Evolutionary conservation across 257 asterid species (phyloP), one percentile per base, ranked within the genome.

Genomic region (Solanum sparsipilum): DNA sequence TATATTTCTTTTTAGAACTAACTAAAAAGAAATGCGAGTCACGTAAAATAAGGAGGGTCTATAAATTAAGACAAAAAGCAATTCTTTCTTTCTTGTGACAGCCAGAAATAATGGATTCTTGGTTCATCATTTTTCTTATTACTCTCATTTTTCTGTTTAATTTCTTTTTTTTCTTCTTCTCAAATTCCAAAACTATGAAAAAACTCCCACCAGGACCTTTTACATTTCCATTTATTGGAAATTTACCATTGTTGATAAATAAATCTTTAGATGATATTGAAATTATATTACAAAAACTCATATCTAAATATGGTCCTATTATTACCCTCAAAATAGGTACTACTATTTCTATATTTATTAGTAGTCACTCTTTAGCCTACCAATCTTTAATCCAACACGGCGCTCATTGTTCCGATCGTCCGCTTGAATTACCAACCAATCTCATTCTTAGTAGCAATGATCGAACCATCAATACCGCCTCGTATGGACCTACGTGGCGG

Each of bases 181-280:
- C 75, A 70, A 48, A 82, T 7, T 65, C 34, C 44, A 38, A 27
- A 65, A 12, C 44, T 23, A 86, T 48, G 38, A 86, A 79, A 23
- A 87, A 21, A 9, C 93, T 90, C 4, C 94, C 93, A 32, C 93
- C 92, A 13, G 94, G 96, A 10, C 94, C 94, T 18, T 85, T 56
- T 1, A 25, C 84, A 12, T 11, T 91, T 34, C 92, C 93, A 23
- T 23, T 93, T 31, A 87, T 93, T 88, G 92, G 90, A 5, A 91
- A 88, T 88, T 32, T 87, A 6, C 44, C 90, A 83, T 91, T 92
- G 27, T 84, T 76, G 34, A 38, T 7, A 23, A 76, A n/a, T 38
- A 78, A 39, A 41, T 13, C 94, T 20, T 29, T 93, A 87, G 86
- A 84, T 86, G 91, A 91, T 67, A 25, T 91, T 34, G 92, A 90